Base-by-base conservation (phyloP, 352 stramenopile genomes). In the Phytopythium delawarense region DNA sequence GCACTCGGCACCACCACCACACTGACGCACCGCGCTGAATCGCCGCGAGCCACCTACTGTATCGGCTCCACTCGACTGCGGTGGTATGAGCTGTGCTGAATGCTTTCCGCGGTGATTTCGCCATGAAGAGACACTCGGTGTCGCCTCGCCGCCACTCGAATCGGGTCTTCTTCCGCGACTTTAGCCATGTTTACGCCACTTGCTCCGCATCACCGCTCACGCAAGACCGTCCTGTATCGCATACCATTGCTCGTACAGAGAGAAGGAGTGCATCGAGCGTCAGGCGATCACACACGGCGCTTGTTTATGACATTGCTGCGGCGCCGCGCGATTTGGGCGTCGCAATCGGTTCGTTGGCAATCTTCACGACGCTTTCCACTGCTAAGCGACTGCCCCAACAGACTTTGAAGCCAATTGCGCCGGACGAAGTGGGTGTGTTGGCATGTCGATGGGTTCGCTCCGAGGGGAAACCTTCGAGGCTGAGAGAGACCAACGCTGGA, bases 141-240 rank as follows among this genome's bases (percentile, higher is more conserved):
- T 45, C 40, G 40, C 9, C 16, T 20, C 42, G 42, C 42, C 42
- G 6, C 20, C 42, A 49, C 20, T 49, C 20, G 20, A 28, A 7
- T 45, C 15, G 16, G 12, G 39, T 7, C 39, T 21, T 5, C 42
- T 6, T 23, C 18, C 16, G 40, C 3, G 12, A 21, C 20, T 25
- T 49, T 49, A 49, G 13, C 42, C 42, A 49, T 49, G 42, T 49
- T 49, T 49, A 49, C 42, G 42, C 42, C 42, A 49, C 6, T 21
- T 48, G 1, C 7, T 23, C 20, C 42, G 6, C 16, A 23, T 23
- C 35, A 40, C 35, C 35, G 8, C 12, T 23, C 18, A 48, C 9
- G 39, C 13, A 6, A 0, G 5, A 16, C 5, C 6, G 5, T 25
- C 4, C 42, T 21, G 18, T 46, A n/a, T 21, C 18, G 18, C 15